phyloP scores from a whole-genome alignment of 192 early-diverging fungal species.

The Phycomyces blakesleeanus region DNA sequence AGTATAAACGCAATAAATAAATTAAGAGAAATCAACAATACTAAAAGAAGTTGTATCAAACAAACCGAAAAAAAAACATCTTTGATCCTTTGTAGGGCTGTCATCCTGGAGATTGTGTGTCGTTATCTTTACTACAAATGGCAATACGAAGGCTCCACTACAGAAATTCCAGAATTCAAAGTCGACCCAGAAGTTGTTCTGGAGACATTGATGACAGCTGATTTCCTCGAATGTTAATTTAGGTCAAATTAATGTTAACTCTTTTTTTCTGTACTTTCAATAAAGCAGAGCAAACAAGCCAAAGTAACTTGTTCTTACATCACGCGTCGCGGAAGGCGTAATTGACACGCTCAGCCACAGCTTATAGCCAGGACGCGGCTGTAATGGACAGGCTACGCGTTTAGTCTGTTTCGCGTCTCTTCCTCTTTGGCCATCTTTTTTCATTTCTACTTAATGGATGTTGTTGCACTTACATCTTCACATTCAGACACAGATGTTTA shows the following conservation, averaged over 20 bases:
- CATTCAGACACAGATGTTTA: constrained; percentile 35
- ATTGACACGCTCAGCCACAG: constrained; percentile 1
- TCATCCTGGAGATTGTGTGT: constrained; percentile 90
- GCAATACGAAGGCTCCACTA: constrained; percentile 52
- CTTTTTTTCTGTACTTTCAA: too few relatives aligned
- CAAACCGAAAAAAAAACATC: too few relatives aligned
- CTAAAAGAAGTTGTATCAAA: too few relatives aligned
- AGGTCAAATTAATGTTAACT: background rate
- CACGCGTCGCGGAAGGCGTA: background rate
- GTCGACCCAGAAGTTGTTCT: constrained; percentile 87
- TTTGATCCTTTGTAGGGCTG: constrained; percentile 68
- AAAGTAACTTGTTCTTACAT: too few relatives aligned
- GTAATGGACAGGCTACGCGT: too few relatives aligned
- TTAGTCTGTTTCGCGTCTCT: background rate
- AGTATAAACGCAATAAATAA: constrained; percentile 42
- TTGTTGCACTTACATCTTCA: background rate
- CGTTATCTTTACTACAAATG: constrained; percentile 92
- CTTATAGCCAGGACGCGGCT: too few relatives aligned
- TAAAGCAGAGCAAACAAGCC: too few relatives aligned
- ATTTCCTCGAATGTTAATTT: constrained; percentile 87
- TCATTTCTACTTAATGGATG: background rate
- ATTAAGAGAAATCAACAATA: background rate
- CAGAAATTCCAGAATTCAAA: constrained; percentile 84
- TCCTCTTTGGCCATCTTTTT: background rate
- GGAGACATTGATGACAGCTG: constrained; percentile 92